Evolutionary conservation across 1,139 yeast species (phyloP).

Genomic region (Pichia inconspicua): DNA sequence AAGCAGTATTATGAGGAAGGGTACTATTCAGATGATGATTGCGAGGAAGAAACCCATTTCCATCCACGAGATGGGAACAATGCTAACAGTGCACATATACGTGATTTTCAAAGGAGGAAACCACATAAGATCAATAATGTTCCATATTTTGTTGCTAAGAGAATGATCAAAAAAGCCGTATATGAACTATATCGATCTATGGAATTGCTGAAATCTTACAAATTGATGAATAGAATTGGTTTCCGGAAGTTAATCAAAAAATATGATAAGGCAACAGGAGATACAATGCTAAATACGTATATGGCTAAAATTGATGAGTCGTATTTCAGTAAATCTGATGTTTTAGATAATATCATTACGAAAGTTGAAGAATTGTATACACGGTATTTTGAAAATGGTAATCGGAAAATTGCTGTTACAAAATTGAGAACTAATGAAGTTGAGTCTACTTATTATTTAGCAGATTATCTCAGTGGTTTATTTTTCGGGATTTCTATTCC

Average conservation of each 20-base stretch:
- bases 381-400: conserved; percentile 61
- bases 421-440: conserved; percentile 48
- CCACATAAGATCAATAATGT: conserved; percentile 26
- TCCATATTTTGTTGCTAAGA: conserved; percentile 64
- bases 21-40: conserved; percentile 20
- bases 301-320: conserved; percentile 50
- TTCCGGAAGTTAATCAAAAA: conserved; percentile 84
- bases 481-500: conserved; percentile 68
- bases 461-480: conserved; percentile 54
- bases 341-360: conserved; percentile 51
- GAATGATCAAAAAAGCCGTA: conserved; percentile 69
- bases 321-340: conserved; percentile 58
- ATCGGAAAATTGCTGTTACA: conserved; percentile 67
- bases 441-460: conserved; percentile 34
- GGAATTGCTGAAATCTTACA: conserved; percentile 69
- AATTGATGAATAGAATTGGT: conserved; percentile 76
- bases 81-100: conserved; percentile 8
- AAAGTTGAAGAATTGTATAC: conserved; percentile 66
- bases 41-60: conserved; percentile 1
- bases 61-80: conserved; percentile 5
- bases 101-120: conserved; percentile 21
- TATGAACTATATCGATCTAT: conserved; percentile 74
- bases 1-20: conserved; percentile 30
- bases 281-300: conserved; percentile 43
- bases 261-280: conserved; percentile 66